A percentile compares a stretch with the other conserved stretches of the same genome.
phyloP scores from a whole-genome alignment of 2,329 filamentous ascomycete genomes.

The Paradendryphiella salina region DNA sequence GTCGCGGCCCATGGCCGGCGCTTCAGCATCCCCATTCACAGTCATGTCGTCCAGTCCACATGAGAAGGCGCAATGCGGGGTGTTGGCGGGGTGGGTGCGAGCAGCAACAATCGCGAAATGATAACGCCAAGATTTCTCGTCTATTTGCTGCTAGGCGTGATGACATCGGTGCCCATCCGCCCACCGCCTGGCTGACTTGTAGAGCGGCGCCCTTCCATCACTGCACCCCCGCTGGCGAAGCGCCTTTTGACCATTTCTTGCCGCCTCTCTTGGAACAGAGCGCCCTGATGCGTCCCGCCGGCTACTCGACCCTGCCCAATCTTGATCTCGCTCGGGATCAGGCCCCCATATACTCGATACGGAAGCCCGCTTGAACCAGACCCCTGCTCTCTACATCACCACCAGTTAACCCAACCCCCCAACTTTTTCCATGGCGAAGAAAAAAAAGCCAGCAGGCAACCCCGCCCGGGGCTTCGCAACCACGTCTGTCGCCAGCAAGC shows the following conservation, averaged over 20 bases:
- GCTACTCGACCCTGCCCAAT: constrained; percentile 29
- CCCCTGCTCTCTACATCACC: not conserved
- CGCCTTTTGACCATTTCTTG: constrained; percentile 6
- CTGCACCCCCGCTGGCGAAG: constrained; percentile 7
- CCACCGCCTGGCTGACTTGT: constrained; percentile 5
- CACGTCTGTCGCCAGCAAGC: constrained; percentile 84
- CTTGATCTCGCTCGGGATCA: constrained; percentile 44
- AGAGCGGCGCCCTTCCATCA: constrained; percentile 22
- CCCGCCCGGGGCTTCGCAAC: constrained; percentile 92
- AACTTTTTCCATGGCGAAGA: constrained; percentile 71
- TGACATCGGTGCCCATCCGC: constrained; percentile 21
- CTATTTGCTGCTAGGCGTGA: constrained; percentile 9
- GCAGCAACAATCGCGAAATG: constrained; percentile 16
- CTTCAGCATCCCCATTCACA: constrained; percentile 42
- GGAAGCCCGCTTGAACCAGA: constrained; percentile 24
- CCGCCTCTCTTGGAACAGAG: constrained; percentile 8
- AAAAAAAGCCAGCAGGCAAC: constrained; percentile 87
- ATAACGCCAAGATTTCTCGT: constrained; percentile 27
- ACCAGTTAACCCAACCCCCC: not conserved
- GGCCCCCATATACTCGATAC: constrained; percentile 45
- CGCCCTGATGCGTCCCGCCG: constrained; percentile 42
- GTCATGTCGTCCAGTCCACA: constrained; percentile 44
- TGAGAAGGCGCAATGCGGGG: constrained; percentile 29
- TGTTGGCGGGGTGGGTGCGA: constrained; percentile 31
- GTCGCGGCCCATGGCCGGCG: constrained; percentile 39